Evolutionary conservation across 306 rosid genomes (phyloP).

Genomic region (Cucurbita argyrosperma): DNA sequence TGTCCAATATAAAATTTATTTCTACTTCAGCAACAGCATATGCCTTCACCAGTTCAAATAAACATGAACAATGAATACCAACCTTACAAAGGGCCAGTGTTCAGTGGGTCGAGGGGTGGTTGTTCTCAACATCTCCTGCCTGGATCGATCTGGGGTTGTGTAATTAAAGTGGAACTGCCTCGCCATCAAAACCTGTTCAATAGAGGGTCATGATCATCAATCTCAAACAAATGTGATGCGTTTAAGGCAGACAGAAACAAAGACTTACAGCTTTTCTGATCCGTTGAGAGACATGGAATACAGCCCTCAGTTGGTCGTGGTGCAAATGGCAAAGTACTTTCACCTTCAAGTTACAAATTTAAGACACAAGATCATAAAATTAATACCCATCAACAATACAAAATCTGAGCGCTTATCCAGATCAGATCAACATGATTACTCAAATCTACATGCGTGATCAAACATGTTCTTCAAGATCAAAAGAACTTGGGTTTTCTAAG

Average conservation of each 20-base stretch:
- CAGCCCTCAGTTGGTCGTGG: constrained; percentile 85
- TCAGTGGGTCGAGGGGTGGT: constrained; percentile 66
- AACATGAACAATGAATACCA: not conserved
- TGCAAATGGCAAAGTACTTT: constrained; percentile 74
- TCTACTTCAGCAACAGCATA: no score
- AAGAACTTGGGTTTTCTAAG: not conserved
- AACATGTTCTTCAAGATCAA: not conserved
- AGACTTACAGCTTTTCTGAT: constrained; percentile 75
- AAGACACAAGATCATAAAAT: constrained; percentile 10
- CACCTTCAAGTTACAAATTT: constrained; percentile 36
- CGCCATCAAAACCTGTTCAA: constrained; percentile 52
- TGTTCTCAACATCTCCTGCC: constrained; percentile 58
- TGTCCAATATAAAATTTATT: constrained; percentile 14
- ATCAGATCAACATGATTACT: not conserved
- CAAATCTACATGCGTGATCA: not conserved
- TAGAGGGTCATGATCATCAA: not conserved
- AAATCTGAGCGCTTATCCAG: not conserved
- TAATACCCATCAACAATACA: not conserved
- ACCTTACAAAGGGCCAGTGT: constrained; percentile 77
- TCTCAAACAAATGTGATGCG: not conserved
- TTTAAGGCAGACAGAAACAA: not conserved
- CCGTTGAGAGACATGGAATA: constrained; percentile 77
- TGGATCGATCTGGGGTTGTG: constrained; percentile 85
- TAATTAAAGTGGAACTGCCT: constrained; percentile 80
- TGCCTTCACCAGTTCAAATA: not conserved